These are phyloP conservation scores for Sextonia rubra DNA, from an alignment of 164 flowering plant genomes.

Conservation along the genomic window DNA sequence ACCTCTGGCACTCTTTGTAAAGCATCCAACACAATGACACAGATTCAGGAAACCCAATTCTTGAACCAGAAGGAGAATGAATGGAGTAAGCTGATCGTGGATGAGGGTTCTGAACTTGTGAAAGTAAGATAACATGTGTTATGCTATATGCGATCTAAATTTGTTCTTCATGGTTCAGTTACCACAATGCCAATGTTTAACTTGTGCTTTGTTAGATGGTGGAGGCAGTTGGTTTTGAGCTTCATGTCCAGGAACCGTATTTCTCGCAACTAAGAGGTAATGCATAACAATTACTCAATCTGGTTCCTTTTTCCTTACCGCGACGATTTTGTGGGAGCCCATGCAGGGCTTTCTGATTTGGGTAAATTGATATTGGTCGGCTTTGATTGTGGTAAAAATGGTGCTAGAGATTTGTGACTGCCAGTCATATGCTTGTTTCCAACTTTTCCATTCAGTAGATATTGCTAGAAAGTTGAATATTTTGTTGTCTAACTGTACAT, in stretches of 20 bases:
- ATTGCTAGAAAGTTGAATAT: background rate
- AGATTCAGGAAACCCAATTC: slow-evolving; percentile 24
- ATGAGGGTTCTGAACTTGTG: slow-evolving; percentile 44
- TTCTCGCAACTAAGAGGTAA: slow-evolving; percentile 70
- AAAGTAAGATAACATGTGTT: slow-evolving; percentile 32
- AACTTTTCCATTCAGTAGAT: background rate
- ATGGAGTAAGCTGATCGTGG: slow-evolving; percentile 43
- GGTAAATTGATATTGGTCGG: background rate
- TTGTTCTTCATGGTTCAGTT: background rate
- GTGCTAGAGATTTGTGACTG: background rate
- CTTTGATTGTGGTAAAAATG: background rate
- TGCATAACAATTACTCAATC: background rate
- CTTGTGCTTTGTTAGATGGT: slow-evolving; percentile 36
- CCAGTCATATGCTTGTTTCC: background rate
- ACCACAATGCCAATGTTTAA: background rate
- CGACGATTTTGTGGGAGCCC: background rate
- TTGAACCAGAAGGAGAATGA: slow-evolving; percentile 35
- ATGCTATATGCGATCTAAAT: background rate
- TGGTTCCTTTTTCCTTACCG: background rate
- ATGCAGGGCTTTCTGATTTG: background rate
- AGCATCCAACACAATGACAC: background rate
- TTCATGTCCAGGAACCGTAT: slow-evolving; percentile 87
- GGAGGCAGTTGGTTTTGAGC: slow-evolving; percentile 43
- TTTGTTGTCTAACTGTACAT: background rate
- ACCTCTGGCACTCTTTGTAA: slow-evolving; percentile 29